Conservation (phyloP, 495 filamentous ascomycete genomes). For the Talaromyces trachyspermus region DNA sequence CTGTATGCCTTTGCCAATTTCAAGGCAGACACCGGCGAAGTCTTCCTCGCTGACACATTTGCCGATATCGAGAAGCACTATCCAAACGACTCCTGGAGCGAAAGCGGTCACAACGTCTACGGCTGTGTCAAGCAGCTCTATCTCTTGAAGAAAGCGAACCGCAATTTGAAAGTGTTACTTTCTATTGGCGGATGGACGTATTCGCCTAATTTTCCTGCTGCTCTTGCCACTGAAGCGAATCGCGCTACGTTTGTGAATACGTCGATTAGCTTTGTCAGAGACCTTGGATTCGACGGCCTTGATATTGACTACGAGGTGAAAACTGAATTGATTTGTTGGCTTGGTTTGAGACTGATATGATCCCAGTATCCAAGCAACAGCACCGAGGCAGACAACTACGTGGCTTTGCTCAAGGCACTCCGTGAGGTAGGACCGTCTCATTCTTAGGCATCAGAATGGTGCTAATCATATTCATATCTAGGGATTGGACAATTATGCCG, state of each 20-base stretch:
- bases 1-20: constrained; percentile 79
- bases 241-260: constrained; percentile 53
- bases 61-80: constrained; percentile 71
- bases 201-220: constrained; percentile 59
- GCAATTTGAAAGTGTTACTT: constrained; percentile 67
- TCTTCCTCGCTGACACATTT: constrained; percentile 70
- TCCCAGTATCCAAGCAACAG: constrained; percentile 28
- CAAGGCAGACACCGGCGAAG: constrained; percentile 53
- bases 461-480: constrained; percentile 13
- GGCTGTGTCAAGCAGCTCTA: constrained; percentile 83
- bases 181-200: constrained; percentile 70
- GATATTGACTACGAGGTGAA: constrained; percentile 57
- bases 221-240: constrained; percentile 48
- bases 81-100: constrained; percentile 66
- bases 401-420: constrained; percentile 52
- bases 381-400: constrained; percentile 53
- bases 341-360: too few species aligned
- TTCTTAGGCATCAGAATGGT: not conserved
- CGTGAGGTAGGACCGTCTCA: constrained; percentile 30
- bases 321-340: too few species aligned
- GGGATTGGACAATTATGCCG: constrained; percentile 57
- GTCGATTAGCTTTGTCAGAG: constrained; percentile 57
- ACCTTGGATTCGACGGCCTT: constrained; percentile 56
- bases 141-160: constrained; percentile 70
- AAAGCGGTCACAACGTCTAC: constrained; percentile 70